Evolutionary conservation across 352 stramenopile genomes (phyloP).

Genomic region (Globisporangium parvum): DNA sequence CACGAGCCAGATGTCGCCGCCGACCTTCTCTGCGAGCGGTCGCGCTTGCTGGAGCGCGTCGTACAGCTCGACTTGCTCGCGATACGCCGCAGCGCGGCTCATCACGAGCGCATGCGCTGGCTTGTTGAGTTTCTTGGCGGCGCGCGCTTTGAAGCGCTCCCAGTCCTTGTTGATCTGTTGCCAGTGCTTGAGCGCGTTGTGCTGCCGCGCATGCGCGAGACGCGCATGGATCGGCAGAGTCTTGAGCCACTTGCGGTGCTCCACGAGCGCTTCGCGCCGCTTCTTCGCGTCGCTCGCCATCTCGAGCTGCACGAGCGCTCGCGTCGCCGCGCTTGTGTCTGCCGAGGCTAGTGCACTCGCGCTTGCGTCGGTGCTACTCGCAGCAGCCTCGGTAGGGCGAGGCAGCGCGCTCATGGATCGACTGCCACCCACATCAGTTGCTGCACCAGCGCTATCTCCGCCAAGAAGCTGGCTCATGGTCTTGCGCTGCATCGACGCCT

Average conservation of each 20-base stretch:
- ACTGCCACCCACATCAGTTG: background rate
- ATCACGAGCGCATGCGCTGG: slow-evolving; percentile 80
- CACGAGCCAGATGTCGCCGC: slow-evolving; percentile 87
- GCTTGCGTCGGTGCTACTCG: background rate
- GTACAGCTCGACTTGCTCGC: slow-evolving; percentile 88
- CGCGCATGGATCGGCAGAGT: slow-evolving; percentile 69
- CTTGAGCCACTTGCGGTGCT: slow-evolving; percentile 59
- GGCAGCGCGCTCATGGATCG: slow-evolving; percentile 6
- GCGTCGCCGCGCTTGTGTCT: background rate
- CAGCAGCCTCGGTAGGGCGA: background rate
- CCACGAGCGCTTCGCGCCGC: slow-evolving; percentile 35
- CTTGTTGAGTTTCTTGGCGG: slow-evolving; percentile 56
- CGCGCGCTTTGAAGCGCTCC: slow-evolving; percentile 60
- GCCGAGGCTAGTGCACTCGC: background rate
- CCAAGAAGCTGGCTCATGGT: slow-evolving; percentile 18
- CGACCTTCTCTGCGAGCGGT: slow-evolving; percentile 84
- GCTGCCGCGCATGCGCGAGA: slow-evolving; percentile 53
- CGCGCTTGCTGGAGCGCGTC: slow-evolving; percentile 84
- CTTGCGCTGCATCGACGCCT: slow-evolving; percentile 31
- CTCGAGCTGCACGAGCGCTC: slow-evolving; percentile 17
- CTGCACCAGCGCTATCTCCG: background rate
- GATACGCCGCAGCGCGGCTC: slow-evolving; percentile 72
- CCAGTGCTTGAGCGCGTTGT: slow-evolving; percentile 68
- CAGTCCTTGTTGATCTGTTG: slow-evolving; percentile 61
- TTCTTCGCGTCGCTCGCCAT: slow-evolving; percentile 31